phyloP scores from a whole-genome alignment of 495 filamentous ascomycete genomes.

The Neurospora sp. region DNA sequence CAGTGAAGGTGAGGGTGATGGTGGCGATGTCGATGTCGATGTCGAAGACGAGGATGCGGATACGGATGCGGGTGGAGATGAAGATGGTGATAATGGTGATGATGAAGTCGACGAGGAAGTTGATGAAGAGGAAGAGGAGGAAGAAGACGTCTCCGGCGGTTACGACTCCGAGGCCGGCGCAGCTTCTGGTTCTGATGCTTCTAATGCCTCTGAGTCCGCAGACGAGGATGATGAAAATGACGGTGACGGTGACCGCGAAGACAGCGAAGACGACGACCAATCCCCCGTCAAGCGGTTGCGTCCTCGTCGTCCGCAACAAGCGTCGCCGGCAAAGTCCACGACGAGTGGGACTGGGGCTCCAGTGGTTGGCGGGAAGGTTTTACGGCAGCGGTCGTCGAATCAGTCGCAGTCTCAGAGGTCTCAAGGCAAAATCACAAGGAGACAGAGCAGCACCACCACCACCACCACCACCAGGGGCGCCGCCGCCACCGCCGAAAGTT shows the following conservation, averaged over 20 bases:
- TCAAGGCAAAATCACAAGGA: neutral
- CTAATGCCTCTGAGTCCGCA: neutral
- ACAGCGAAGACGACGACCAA: neutral
- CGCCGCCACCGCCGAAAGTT: neutral
- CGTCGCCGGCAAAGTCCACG: neutral
- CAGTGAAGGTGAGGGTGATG: slow-evolving; percentile 1
- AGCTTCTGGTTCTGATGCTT: neutral
- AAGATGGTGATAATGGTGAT: neutral
- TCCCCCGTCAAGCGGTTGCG: neutral
- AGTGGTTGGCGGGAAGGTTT: neutral
- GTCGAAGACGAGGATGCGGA: neutral
- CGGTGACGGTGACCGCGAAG: neutral
- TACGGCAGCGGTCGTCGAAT: neutral
- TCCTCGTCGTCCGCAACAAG: neutral
- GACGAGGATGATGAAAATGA: neutral
- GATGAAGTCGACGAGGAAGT: slow-evolving; percentile 9
- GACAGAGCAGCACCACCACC: neutral
- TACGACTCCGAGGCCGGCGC: neutral
- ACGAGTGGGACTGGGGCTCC: neutral
- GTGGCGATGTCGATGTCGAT: neutral
- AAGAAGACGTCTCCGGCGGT: neutral
- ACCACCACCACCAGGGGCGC: no score
- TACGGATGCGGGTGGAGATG: neutral
- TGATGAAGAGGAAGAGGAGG: neutral
- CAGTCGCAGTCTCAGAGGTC: neutral